Percentiles rank a stretch among this genome's conserved stretches.
phyloP scores from a whole-genome alignment of 805 yeast species.

The Peterozyma xylosa region DNA sequence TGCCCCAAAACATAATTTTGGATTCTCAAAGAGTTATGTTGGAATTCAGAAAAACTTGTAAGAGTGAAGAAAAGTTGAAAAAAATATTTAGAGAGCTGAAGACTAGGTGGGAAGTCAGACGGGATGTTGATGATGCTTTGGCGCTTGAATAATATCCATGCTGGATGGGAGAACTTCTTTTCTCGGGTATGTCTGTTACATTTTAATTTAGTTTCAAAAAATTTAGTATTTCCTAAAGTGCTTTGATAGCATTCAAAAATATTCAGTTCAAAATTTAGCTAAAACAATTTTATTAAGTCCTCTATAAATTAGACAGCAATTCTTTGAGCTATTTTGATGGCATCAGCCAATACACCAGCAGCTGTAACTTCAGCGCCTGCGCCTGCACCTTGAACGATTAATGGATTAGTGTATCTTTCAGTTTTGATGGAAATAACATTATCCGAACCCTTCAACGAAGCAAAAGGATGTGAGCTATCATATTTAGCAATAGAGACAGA shows the following conservation, averaged over 20 bases:
- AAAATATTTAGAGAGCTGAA: constrained; percentile 55
- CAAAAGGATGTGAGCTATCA: constrained; percentile 88
- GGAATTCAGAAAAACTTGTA: constrained; percentile 57
- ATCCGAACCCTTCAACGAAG: constrained; percentile 91
- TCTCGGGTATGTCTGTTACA: too few species aligned
- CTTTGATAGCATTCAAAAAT: too few species aligned
- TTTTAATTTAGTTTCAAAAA: too few species aligned
- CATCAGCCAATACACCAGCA: constrained; percentile 87
- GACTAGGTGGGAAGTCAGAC: constrained; percentile 31
- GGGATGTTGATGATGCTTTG: constrained; percentile 20
- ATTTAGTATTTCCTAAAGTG: too few species aligned
- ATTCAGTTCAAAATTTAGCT: too few species aligned
- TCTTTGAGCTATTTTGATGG: constrained; percentile 87
- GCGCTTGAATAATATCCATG: background rate
- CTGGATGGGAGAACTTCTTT: background rate
- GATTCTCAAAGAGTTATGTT: constrained; percentile 74
- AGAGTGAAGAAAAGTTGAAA: constrained; percentile 38
- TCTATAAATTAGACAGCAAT: constrained; percentile 32
- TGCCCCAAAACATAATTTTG: constrained; percentile 23
- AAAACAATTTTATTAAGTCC: too few species aligned
- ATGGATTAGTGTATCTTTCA: constrained; percentile 86
- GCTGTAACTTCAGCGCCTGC: constrained; percentile 69
- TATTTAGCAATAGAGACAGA: constrained; percentile 88
- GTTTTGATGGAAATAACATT: constrained; percentile 90
- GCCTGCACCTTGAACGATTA: constrained; percentile 97